phyloP scores from a whole-genome alignment of 1,284 basidiomycete genomes.

The Pseudozyma thailandica region DNA sequence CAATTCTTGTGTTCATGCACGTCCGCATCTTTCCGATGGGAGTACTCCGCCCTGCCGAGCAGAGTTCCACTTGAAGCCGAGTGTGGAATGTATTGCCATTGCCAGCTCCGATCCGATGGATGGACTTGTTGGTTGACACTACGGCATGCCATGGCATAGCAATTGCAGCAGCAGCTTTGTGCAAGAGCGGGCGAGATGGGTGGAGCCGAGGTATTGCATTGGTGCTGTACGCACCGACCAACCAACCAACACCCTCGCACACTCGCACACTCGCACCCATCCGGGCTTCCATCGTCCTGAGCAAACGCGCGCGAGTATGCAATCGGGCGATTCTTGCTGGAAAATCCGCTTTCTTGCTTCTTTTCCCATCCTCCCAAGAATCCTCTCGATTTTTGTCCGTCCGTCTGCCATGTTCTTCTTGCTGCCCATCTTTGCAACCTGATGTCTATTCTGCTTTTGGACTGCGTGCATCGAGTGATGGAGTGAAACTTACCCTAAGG shows the following conservation, averaged over 20 bases:
- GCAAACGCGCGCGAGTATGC: neutral
- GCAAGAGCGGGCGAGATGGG: too few species aligned
- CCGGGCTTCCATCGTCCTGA: too few species aligned
- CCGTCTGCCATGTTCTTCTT: too few species aligned
- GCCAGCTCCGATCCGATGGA: too few species aligned
- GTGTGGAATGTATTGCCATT: neutral
- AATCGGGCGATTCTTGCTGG: neutral
- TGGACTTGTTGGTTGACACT: too few species aligned
- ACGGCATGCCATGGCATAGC: too few species aligned
- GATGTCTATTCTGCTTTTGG: neutral
- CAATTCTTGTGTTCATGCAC: constrained; percentile 16
- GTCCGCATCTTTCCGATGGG: constrained; percentile 43
- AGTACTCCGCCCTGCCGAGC: constrained; percentile 6
- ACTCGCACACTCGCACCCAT: too few species aligned
- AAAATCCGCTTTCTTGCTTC: too few species aligned
- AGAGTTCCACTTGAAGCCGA: neutral
- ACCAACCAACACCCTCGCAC: too few species aligned
- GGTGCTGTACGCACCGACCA: neutral
- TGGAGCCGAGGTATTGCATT: neutral
- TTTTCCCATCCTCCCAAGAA: too few species aligned
- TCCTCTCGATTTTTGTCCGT: too few species aligned
- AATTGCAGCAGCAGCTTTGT: neutral
- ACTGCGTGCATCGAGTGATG: neutral
- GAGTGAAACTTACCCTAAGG: constrained; percentile 38
- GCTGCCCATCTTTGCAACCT: neutral